Percentiles rank a stretch among this genome's conserved stretches.
Evolutionary conservation across 2,329 filamentous ascomycete genomes (phyloP).

Genomic region (Colletotrichum graminicola): DNA sequence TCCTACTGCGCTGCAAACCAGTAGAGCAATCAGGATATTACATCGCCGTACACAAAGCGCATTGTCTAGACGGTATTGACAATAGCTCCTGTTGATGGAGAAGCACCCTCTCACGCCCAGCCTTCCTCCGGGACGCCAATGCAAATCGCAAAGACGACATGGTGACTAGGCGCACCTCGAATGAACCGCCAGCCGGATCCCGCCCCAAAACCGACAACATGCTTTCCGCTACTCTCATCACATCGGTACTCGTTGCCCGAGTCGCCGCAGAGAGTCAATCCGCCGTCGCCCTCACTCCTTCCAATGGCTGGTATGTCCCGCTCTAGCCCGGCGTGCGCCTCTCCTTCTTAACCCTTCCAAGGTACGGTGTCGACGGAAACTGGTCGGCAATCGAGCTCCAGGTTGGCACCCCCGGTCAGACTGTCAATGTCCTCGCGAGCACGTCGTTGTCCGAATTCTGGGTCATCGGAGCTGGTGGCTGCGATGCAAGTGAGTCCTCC

Average conservation of each 20-base stretch:
- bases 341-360: conserved; percentile 47
- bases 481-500: conserved; percentile 58
- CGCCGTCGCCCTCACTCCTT: conserved; percentile 41
- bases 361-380: conserved; percentile 74
- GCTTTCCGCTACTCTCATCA: conserved; percentile 30
- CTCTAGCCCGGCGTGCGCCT: background rate
- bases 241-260: conserved; percentile 31
- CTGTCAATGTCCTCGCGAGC: conserved; percentile 65
- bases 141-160: conserved; percentile 31
- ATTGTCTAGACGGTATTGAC: conserved; percentile 22
- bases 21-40: conserved; percentile 7
- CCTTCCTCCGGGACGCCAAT: conserved; percentile 33
- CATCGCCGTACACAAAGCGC: background rate
- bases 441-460: conserved; percentile 79
- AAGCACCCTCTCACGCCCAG: conserved; percentile 15
- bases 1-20: background rate
- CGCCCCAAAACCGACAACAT: conserved; percentile 31
- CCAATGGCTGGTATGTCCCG: conserved; percentile 35
- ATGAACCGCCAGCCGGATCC: conserved; percentile 21
- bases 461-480: conserved; percentile 72
- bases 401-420: conserved; percentile 59
- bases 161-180: conserved; percentile 40
- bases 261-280: conserved; percentile 36
- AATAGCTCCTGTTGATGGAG: conserved; percentile 32
- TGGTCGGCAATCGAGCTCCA: conserved; percentile 79